Evolutionary conservation across 2,329 filamentous ascomycete genomes (phyloP), one percentile per base, ranked within the genome.

Genomic region (Colletotrichum liaoningense): DNA sequence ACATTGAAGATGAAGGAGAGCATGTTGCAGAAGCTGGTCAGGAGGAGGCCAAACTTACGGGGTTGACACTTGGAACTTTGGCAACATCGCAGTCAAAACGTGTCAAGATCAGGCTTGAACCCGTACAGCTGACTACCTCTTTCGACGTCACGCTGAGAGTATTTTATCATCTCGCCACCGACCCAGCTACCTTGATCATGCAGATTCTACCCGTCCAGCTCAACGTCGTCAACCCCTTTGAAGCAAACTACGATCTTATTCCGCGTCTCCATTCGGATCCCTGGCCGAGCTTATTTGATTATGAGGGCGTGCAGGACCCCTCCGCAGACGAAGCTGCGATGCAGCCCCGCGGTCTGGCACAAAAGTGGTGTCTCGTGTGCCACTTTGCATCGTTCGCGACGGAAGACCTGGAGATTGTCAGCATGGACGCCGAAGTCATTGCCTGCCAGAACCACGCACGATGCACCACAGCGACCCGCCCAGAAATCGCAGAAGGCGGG

Each of bases 261-360:
- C 95, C 97, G 12, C 90, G 93, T 11, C 86, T 98, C 4, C 93
- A 98, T 81, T 82, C 88, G 0, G 92, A 93, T 62, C 87, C 91
- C 2, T 99, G 97, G 96, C 95, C 97, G 1, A 95, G 93, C 80
- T 92, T 97, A 77, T 99, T 98, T 81, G 88, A 91, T 65, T 85
- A 89, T 22, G 88, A 91, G 26, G 84, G 84, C 16, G 78, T 90
- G 3, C 80, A 82, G 26, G 81, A 83, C 8, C 74, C 76, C 1
- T 75, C 77, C 6, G 82, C 76, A 30, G 81, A 84, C 12, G 77
- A 81, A 12, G 63, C 73, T 7, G 66, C 74, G 7, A 65, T 69
- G 30, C 78, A 77, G 11, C 81, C 86, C 26, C 81, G 82, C 70
- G 96, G 96, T 0, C 86, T 98, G 16, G 87, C 90, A 5, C 96